Conservation (phyloP, 2,329 filamentous ascomycete genomes). For the Teratosphaeria gauchensis region DNA sequence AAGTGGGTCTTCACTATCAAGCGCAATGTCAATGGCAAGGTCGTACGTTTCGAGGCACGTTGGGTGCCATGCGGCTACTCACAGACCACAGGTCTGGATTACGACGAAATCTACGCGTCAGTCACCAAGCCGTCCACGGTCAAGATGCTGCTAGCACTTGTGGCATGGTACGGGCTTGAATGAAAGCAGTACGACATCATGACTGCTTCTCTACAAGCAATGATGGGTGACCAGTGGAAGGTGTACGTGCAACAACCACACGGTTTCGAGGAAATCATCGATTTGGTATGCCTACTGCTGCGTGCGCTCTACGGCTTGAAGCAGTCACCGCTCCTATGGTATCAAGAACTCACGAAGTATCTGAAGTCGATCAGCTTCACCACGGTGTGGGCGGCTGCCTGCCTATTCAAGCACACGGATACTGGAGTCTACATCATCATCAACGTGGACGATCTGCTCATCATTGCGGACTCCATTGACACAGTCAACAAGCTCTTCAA, state of each 20-base stretch:
- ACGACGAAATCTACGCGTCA: slow-evolving; percentile 15
- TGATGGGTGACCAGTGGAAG: slow-evolving; percentile 2
- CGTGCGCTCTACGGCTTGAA: slow-evolving; percentile 12
- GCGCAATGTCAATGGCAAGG: not conserved
- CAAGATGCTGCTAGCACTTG: slow-evolving; percentile 7
- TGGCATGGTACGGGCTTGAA: slow-evolving; percentile 1
- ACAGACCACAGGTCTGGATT: slow-evolving; percentile 16
- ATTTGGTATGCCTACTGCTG: slow-evolving; percentile 2
- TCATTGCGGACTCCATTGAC: not conserved
- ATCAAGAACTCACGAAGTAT: slow-evolving; percentile 3
- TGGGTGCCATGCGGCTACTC: slow-evolving; percentile 15
- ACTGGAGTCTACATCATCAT: not conserved
- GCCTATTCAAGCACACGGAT: not conserved
- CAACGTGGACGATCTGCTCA: slow-evolving; percentile 1
- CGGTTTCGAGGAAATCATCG: not conserved
- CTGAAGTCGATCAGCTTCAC: not conserved
- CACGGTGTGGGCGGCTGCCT: not conserved
- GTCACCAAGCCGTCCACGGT: slow-evolving; percentile 8
- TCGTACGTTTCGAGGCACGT: slow-evolving; percentile 13
- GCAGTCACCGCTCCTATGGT: slow-evolving; percentile 7
- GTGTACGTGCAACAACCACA: slow-evolving; percentile 10
- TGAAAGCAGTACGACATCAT: slow-evolving; percentile 12
- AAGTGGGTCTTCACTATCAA: not conserved
- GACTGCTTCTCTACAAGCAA: slow-evolving; percentile 12
- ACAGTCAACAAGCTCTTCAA: not conserved